Base-by-base conservation (phyloP, 83 land plant species). In the Picea engelmannii region DNA sequence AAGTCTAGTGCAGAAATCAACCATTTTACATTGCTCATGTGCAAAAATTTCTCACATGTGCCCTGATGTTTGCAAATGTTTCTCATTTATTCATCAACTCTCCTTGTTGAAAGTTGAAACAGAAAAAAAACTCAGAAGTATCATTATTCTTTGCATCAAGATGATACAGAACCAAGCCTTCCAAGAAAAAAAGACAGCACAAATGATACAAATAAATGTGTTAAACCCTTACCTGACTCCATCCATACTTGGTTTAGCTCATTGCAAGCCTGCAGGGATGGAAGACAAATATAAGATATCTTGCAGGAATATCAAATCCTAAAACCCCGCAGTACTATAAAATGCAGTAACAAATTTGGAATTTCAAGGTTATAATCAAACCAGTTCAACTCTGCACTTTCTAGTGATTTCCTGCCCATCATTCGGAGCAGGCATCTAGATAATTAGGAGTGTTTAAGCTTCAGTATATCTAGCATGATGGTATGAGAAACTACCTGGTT, bases 231-330 rank as follows among this genome's bases (percentile, higher is more conserved):
- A 96, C 99, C 99, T 85, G 99, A 97, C 82, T 97, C 99, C 96
- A 97, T 97, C 99, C 99, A 97, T 75, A 94, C 94, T 81, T 95
- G 96, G 38, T 90, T 91, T 66, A 97, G 89, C 87, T 97, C 99
- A 73, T 97, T 97, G 91, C 99, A 97, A 79, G 98, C 99, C 99
- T 96, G 92, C 69, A 75, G 13, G 58, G 12, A 13, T 3, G 21
- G 23, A 25, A 12, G 10, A 75, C 61, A 75, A 47, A 8, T 15
- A 52, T 75, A 52, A 49, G 78, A 75, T 1, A 20, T 75, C 38
- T 49, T 47, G 1, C 78, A 24, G 40, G 17, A 59, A 35, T 75
- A 49, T 52, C 6, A 24, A 49, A 21, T 12, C 21, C 6, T 67
- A 31, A 58, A 81, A 10, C 20, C 76, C 18, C 15, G 44, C 1